Conservation (phyloP, 2,329 filamentous ascomycete species). For the Akanthomyces muscarius region DNA sequence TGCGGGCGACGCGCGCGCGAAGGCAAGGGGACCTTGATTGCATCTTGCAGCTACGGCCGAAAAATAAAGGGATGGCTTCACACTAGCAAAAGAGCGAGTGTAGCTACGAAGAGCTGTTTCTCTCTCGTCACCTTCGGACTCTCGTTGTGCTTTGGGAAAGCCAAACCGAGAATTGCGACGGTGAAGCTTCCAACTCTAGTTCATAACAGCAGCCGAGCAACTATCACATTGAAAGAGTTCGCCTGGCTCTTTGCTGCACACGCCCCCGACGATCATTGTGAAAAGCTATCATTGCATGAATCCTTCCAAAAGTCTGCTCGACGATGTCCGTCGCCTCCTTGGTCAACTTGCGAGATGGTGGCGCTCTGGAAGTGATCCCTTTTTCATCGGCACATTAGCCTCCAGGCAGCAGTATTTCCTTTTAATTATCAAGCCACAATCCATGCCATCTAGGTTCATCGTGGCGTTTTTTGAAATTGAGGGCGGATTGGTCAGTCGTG, state of each 20-base stretch:
- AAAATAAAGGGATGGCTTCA: background rate
- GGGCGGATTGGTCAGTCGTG: background rate
- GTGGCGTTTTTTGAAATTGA: background rate
- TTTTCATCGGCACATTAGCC: background rate
- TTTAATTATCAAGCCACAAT: background rate
- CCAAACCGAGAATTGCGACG: slow-evolving; percentile 2
- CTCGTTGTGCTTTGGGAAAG: background rate
- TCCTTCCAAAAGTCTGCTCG: background rate
- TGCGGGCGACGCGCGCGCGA: background rate
- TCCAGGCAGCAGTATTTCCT: slow-evolving; percentile 10
- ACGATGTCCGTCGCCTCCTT: background rate
- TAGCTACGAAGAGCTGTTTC: background rate
- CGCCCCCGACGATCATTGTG: background rate
- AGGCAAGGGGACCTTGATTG: background rate
- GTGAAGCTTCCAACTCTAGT: background rate
- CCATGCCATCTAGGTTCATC: background rate
- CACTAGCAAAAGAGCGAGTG: background rate
- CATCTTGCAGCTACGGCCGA: background rate
- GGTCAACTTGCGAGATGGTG: background rate
- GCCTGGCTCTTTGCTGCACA: background rate
- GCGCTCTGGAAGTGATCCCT: background rate
- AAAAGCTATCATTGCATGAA: background rate
- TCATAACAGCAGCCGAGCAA: background rate
- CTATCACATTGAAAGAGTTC: background rate
- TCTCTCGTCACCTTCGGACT: background rate